Evolutionary conservation across 2,329 filamentous ascomycete species (phyloP), one percentile per base, ranked within the genome.

Genomic region (Pezicula neosporulosa): DNA sequence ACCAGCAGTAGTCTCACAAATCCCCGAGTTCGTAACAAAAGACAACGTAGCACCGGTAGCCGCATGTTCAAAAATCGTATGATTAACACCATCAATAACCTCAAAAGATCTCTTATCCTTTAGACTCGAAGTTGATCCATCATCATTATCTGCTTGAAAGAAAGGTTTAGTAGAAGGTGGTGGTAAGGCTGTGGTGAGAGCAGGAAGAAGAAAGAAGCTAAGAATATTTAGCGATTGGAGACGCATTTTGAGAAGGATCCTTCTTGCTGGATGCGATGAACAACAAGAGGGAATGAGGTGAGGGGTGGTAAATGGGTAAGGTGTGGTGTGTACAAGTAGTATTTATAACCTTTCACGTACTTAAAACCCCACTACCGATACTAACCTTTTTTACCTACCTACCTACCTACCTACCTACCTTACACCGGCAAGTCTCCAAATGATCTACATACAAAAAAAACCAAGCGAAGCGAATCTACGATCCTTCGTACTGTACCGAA

Each of bases 1-100:
- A 1, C 73, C 72, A 0, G 69, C 66, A 0, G 75, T 79, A 0
- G 74, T 77, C 63, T 79, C 76, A 57, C 76, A 79, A 49, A 77
- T 69, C 42, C 76, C 69, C 0, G 76, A 78, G 56, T 80, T 77
- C 21, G 70, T 72, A 24, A 80, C 75, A 50, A 72, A 77, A 19
- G 75, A 69, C 42, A 80, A 56, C 24, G 63, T 72, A 1, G 72
- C 68, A 38, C 67, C 68, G 1, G 75, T 77, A 1, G 69, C 70
- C n/a, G 68, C 68, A 60, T 78, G 75, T 53, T 77, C 70, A 52
- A 77, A 77, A 35, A 77, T 68, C 15, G 68, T 75, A 56, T 73
- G 73, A 4, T 67, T 70, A 33, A 68, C 62, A 6, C 71, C 71
- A 61, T 70, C 56, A 30, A 64, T 62, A 42, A 64, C 54, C 18